These are phyloP conservation scores for Malassezia furfur DNA, from an alignment of 1,284 basidiomycete genomes.

Conservation along the genomic window DNA sequence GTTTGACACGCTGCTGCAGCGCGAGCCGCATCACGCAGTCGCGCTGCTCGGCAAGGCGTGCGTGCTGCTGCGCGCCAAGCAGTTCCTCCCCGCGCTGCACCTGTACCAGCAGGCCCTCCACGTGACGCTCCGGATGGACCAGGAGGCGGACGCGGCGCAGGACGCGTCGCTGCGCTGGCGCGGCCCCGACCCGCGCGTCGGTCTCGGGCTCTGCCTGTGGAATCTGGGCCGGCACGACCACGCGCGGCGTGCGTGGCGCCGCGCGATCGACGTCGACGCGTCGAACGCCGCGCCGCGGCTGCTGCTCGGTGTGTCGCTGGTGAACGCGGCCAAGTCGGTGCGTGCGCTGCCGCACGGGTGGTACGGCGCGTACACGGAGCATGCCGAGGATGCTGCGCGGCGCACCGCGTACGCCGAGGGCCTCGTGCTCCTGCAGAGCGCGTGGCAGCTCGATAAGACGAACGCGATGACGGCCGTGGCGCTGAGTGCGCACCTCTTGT, in stretches of 20 bases:
- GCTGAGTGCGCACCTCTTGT: slow-evolving; percentile 35
- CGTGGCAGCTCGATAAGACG: slow-evolving; percentile 43
- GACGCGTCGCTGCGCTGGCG: slow-evolving; percentile 22
- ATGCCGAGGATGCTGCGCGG: slow-evolving; percentile 31
- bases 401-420: slow-evolving; percentile 38
- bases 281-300: slow-evolving; percentile 29
- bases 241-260: slow-evolving; percentile 42
- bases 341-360: slow-evolving; percentile 25
- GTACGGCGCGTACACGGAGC: slow-evolving; percentile 29
- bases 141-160: slow-evolving; percentile 21
- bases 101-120: slow-evolving; percentile 40
- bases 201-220: slow-evolving; percentile 43
- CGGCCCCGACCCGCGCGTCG: slow-evolving; percentile 43
- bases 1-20: slow-evolving; percentile 28
- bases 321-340: slow-evolving; percentile 34
- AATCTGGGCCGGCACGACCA: slow-evolving; percentile 36
- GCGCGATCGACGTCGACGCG: slow-evolving; percentile 28
- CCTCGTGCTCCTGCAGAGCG: slow-evolving; percentile 31
- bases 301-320: slow-evolving; percentile 38
- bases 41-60: slow-evolving; percentile 43
- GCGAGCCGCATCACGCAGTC: slow-evolving; percentile 27
- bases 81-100: slow-evolving; percentile 31
- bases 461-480: slow-evolving; percentile 41
- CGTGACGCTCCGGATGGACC: slow-evolving; percentile 26
- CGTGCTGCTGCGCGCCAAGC: slow-evolving; percentile 33